Evolutionary conservation across 805 yeast genomes (phyloP).

Genomic region (Candida adriatica): DNA sequence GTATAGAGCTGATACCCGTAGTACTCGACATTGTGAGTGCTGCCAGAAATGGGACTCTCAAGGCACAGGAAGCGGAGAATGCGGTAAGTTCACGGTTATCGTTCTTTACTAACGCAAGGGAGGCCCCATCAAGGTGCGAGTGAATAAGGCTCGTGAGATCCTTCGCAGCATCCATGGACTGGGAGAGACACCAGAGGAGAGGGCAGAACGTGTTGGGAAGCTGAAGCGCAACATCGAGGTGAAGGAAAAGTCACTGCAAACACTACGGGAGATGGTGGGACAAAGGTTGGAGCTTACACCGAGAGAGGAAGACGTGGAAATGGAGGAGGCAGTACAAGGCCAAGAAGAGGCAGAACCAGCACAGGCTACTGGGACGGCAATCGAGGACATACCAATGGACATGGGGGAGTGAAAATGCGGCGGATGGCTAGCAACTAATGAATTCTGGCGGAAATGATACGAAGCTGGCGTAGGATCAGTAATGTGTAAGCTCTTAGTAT

Average conservation of each 20-base stretch:
- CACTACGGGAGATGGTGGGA: constrained; percentile 17
- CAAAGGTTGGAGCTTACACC: constrained; percentile 8
- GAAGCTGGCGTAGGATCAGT: too few species aligned
- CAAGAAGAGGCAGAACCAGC: neutral
- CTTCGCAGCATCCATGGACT: constrained; percentile 39
- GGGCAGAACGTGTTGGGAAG: constrained; percentile 28
- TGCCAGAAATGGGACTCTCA: constrained; percentile 31
- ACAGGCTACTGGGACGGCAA: too few species aligned
- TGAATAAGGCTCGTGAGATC: constrained; percentile 29
- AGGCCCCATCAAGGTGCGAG: constrained; percentile 38
- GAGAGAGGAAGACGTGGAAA: constrained; percentile 1
- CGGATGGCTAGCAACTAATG: neutral
- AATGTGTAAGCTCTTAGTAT: too few species aligned
- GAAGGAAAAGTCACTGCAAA: constrained; percentile 22
- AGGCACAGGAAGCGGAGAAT: constrained; percentile 38
- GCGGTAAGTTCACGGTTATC: constrained; percentile 29
- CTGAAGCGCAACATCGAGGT: constrained; percentile 26
- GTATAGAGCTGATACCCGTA: constrained; percentile 33
- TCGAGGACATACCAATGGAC: too few species aligned
- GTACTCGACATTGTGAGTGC: constrained; percentile 34
- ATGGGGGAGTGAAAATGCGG: too few species aligned
- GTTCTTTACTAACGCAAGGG: constrained; percentile 23
- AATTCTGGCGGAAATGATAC: too few species aligned
- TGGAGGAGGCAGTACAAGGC: neutral
- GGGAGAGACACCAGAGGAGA: constrained; percentile 33